A percentile compares a stretch with the other conserved stretches of the same genome.
Evolutionary conservation across 441 rosid species (phyloP).

Genomic region (Populus hybrid): DNA sequence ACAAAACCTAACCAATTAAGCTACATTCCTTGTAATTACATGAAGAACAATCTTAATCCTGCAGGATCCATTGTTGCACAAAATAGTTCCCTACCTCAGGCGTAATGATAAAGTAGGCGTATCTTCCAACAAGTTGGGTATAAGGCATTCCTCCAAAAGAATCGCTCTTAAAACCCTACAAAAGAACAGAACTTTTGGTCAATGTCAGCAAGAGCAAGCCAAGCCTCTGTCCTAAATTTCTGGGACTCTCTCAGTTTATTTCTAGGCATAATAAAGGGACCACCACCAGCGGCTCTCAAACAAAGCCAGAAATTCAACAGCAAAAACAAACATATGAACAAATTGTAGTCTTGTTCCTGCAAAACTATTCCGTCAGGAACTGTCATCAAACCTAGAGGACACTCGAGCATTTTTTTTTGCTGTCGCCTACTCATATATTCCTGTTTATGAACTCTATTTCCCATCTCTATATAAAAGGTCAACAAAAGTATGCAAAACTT

Average conservation of each 20-base stretch:
- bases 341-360: too few relatives aligned
- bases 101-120: background rate
- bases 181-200: background rate
- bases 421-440: background rate
- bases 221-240: too few relatives aligned
- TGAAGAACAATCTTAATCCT: background rate
- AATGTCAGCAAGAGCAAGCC: background rate
- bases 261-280: too few relatives aligned
- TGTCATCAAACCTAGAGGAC: too few relatives aligned
- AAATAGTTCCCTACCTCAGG: background rate
- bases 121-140: background rate
- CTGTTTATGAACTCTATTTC: background rate
- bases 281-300: too few relatives aligned
- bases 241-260: too few relatives aligned
- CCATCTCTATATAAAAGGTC: background rate
- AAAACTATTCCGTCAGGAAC: background rate
- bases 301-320: too few relatives aligned
- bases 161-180: background rate
- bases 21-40: background rate
- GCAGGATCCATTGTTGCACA: background rate
- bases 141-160: background rate
- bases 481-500: background rate
- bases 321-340: too few relatives aligned
- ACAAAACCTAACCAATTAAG: too few relatives aligned
- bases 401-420: background rate